phyloP scores from a whole-genome alignment of 371 early-diverging fungal genomes.

The Mortierella sp. region DNA sequence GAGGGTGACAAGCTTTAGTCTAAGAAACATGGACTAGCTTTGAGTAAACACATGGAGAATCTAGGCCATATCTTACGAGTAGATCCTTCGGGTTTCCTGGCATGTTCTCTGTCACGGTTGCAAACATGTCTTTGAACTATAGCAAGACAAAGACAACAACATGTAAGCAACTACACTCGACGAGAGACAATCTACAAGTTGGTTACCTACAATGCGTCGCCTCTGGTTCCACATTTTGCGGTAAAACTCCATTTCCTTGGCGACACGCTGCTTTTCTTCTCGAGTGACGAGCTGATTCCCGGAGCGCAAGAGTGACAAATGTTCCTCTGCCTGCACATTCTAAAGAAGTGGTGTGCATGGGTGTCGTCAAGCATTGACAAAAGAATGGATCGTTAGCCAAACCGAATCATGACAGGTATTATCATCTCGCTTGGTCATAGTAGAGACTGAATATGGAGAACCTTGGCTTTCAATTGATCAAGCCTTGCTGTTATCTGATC shows the following conservation, averaged over 20 bases:
- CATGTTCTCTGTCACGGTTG: constrained; percentile 40
- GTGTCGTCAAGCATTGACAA: no score
- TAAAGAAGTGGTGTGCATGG: no score
- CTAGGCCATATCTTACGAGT: constrained; percentile 12
- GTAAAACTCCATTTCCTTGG: constrained; percentile 34
- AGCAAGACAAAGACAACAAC: neutral
- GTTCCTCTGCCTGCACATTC: constrained; percentile 26
- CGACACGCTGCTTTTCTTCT: constrained; percentile 24
- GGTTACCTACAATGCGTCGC: constrained; percentile 33
- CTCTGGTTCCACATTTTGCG: constrained; percentile 37
- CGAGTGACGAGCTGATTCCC: constrained; percentile 31
- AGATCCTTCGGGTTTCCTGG: constrained; percentile 49
- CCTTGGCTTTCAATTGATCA: constrained; percentile 19
- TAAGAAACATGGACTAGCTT: no score
- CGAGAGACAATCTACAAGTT: no score
- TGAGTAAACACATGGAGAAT: constrained; percentile 1
- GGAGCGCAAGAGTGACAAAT: constrained; percentile 21
- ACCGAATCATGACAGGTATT: no score
- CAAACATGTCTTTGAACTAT: constrained; percentile 54
- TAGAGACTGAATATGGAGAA: no score
- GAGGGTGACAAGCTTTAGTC: no score
- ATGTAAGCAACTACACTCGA: no score
- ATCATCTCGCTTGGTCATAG: no score
- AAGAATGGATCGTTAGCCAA: no score
- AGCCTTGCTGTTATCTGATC: constrained; percentile 27